phyloP scores from a whole-genome alignment of 768 basidiomycete genomes.

The Coprinellus aureogranulatus region DNA sequence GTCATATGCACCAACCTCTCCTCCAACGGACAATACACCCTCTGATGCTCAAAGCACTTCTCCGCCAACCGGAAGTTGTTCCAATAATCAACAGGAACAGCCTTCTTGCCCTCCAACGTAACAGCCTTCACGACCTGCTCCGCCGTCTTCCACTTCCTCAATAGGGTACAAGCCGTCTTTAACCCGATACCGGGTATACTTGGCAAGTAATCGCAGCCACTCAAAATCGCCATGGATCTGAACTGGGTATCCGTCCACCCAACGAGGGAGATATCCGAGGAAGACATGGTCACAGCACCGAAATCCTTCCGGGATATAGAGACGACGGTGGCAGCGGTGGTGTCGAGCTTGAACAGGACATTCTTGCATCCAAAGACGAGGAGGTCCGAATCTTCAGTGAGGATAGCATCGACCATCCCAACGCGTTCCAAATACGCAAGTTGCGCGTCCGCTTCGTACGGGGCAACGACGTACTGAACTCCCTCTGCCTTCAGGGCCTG shows the following conservation, averaged over 20 bases:
- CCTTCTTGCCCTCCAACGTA: slow-evolving; percentile 78
- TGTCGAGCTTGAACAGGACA: slow-evolving; percentile 92
- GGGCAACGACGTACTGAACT: slow-evolving; percentile 87
- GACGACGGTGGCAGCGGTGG: slow-evolving; percentile 57
- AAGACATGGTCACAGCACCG: slow-evolving; percentile 48
- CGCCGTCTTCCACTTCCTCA: slow-evolving; percentile 82
- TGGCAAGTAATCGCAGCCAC: slow-evolving; percentile 89
- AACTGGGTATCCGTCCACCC: slow-evolving; percentile 93
- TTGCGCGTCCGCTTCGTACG: slow-evolving; percentile 98
- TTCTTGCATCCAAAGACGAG: slow-evolving; percentile 94
- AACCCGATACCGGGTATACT: slow-evolving; percentile 90
- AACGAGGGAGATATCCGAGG: slow-evolving; percentile 64
- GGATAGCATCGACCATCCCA: slow-evolving; percentile 83
- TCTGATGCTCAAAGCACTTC: slow-evolving; percentile 88
- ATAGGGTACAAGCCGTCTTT: slow-evolving; percentile 83
- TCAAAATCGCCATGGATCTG: slow-evolving; percentile 88
- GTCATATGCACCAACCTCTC: slow-evolving; percentile 70
- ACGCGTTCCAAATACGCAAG: slow-evolving; percentile 84
- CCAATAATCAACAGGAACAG: slow-evolving; percentile 74
- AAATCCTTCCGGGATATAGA: slow-evolving; percentile 70
- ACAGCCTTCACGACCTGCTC: slow-evolving; percentile 79
- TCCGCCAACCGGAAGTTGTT: slow-evolving; percentile 79
- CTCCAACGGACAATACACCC: slow-evolving; percentile 78
- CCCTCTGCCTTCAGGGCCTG: slow-evolving; percentile 84
- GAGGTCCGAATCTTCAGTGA: slow-evolving; percentile 97